Percentiles rank a stretch among this genome's conserved stretches.
Conservation (phyloP, 768 basidiomycete species). For the Suillus hirtellus region DNA sequence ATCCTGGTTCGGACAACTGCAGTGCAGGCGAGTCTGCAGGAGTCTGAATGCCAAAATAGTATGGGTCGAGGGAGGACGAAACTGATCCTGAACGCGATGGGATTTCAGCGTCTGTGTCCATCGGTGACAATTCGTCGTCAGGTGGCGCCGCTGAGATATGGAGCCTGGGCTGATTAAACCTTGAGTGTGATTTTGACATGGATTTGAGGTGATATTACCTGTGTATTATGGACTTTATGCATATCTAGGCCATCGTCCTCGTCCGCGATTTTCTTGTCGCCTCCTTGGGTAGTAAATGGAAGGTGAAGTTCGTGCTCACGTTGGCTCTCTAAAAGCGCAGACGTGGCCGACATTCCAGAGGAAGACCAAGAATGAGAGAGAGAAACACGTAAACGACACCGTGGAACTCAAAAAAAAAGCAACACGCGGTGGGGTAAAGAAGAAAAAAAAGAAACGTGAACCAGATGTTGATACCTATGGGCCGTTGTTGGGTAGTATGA, state of each 20-base stretch:
- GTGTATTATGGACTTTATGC: slow-evolving; percentile 21
- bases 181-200: slow-evolving; percentile 5
- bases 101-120: slow-evolving; percentile 45
- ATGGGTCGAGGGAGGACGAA: slow-evolving; percentile 83
- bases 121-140: slow-evolving; percentile 24
- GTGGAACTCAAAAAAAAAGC: slow-evolving; percentile 16
- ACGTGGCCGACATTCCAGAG: slow-evolving; percentile 42
- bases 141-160: slow-evolving; percentile 45
- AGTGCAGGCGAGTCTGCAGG: slow-evolving; percentile 67
- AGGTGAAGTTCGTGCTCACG: slow-evolving; percentile 36
- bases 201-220: not conserved
- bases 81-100: slow-evolving; percentile 70
- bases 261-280: slow-evolving; percentile 54
- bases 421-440: slow-evolving; percentile 19
- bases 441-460: slow-evolving; percentile 20
- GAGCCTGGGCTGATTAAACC: slow-evolving; percentile 42
- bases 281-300: slow-evolving; percentile 36
- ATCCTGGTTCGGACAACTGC: slow-evolving; percentile 36
- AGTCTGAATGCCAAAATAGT: slow-evolving; percentile 78
- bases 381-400: slow-evolving; percentile 31
- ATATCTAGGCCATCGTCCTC: slow-evolving; percentile 50
- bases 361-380: slow-evolving; percentile 42
- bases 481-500: slow-evolving; percentile 10
- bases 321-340: slow-evolving; percentile 41
- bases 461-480: slow-evolving; percentile 2